A percentile compares a stretch with the other conserved stretches of the same genome.
phyloP scores from a whole-genome alignment of 2,329 filamentous ascomycete species.

The Pseudogymnoascus sp. region DNA sequence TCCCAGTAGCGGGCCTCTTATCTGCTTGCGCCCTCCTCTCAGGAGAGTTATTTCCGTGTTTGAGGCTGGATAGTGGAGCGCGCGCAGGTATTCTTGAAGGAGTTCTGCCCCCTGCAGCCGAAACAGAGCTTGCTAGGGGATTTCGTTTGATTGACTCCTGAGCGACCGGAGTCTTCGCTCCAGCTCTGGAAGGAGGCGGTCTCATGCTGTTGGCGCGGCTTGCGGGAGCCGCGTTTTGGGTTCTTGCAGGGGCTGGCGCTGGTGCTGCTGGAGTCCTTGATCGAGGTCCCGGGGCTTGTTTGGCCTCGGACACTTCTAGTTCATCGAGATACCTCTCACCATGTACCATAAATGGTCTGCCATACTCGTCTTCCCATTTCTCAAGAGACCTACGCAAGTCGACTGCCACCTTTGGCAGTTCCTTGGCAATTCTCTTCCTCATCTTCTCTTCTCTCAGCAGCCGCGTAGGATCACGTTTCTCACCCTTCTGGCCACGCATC shows the following conservation, averaged over 20 bases:
- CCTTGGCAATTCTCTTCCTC: slow-evolving; percentile 94
- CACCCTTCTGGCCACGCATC: slow-evolving; percentile 84
- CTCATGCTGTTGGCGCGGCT: slow-evolving; percentile 25
- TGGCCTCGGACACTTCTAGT: slow-evolving; percentile 58
- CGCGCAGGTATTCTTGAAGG: slow-evolving; percentile 65
- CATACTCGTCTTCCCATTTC: slow-evolving; percentile 88
- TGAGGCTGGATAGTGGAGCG: slow-evolving; percentile 61
- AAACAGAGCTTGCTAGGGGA: slow-evolving; percentile 16
- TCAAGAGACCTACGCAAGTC: slow-evolving; percentile 80
- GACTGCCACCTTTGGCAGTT: slow-evolving; percentile 81
- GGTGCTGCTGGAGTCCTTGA: slow-evolving; percentile 69
- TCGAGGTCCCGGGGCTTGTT: slow-evolving; percentile 52
- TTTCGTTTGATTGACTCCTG: slow-evolving; percentile 26
- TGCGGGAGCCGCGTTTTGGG: slow-evolving; percentile 22
- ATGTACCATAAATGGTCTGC: slow-evolving; percentile 84
- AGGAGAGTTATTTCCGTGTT: slow-evolving; percentile 71
- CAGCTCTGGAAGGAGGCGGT: slow-evolving; percentile 20
- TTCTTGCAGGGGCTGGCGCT: slow-evolving; percentile 39
- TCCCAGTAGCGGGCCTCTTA: slow-evolving; percentile 22
- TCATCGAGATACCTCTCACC: slow-evolving; percentile 86
- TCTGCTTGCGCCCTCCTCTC: slow-evolving; percentile 48
- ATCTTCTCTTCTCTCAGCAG: slow-evolving; percentile 95
- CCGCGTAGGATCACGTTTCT: slow-evolving; percentile 90
- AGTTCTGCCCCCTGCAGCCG: slow-evolving; percentile 36
- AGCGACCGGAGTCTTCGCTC: slow-evolving; percentile 49